Evolutionary conservation across 2,329 filamentous ascomycete genomes (phyloP), one percentile per base, ranked within the genome.

Genomic region (Colletotrichum liriopes): DNA sequence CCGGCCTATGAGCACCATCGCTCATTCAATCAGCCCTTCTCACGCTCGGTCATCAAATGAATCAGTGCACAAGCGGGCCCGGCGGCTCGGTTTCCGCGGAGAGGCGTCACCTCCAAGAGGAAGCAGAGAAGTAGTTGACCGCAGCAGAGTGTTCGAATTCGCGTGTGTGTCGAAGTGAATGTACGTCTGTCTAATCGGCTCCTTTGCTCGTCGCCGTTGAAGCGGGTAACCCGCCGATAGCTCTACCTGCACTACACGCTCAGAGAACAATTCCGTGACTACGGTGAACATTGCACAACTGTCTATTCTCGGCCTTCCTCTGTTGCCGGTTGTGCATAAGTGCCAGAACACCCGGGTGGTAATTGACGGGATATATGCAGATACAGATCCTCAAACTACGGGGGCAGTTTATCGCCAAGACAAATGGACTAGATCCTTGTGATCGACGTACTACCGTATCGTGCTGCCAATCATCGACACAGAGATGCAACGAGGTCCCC

Each of bases 11-110:
- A 47, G 35, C 11, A 11, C 35, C 35, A 37, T 11, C 35, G 7
- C 47, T 47, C 61, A 54, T n/a, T 65, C 67, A 45, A 52, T 45
- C 67, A 58, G 54, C 41, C 51, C 65, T 68, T 41, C 49, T 43
- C 65, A 54, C 58, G 65, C 41, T 71, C 49, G 63, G 67, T 67
- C 68, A 71, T 68, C 68, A 59, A 62, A 68, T 52, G 37, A 68
- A 63, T 58, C 58, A 71, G 68, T 71, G 68, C 68, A 52, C 58
- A 58, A 37, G 55, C 64, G 61, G 56, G 64, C 56, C 41, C 51
- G 43, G 56, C 68, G 51, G 64, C 52, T 41, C 35, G 39, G 59
- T 59, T 64, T 65, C 66, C 51, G 52, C 59, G 51, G 14, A 18
- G 16, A 55, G 51, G 64, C 41, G 7, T 32, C 58, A 23, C 29